Percentiles rank a stretch among this genome's conserved stretches.
These are phyloP conservation scores for Daldinia childiae DNA, from an alignment of 495 filamentous ascomycete genomes.

Conservation along the genomic window DNA sequence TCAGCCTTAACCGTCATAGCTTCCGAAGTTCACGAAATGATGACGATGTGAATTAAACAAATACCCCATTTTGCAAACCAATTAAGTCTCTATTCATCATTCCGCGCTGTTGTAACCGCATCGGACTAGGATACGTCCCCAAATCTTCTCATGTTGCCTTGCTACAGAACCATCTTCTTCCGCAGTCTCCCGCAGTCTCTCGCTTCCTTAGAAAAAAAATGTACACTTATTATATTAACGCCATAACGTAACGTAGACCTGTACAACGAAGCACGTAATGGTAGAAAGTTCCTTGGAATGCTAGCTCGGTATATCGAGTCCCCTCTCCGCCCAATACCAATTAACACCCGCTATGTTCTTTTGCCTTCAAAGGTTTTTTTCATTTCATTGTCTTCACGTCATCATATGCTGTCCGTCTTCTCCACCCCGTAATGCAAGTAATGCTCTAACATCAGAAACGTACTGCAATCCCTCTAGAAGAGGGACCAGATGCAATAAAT, in stretches of 20 bases:
- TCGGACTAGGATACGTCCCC: constrained; percentile 12
- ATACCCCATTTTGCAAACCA: constrained; percentile 11
- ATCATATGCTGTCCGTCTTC: constrained; percentile 69
- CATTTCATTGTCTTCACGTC: constrained; percentile 37
- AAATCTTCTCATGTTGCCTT: constrained; percentile 3
- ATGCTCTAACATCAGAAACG: constrained; percentile 90
- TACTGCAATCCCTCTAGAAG: constrained; percentile 94
- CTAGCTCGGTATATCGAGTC: constrained; percentile 31
- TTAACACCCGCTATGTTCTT: constrained; percentile 41
- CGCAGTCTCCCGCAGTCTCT: constrained; percentile 4
- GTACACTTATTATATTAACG: constrained; percentile 38
- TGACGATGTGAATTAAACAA: constrained; percentile 26
- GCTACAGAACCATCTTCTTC: constrained; percentile 1
- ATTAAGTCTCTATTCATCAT: background rate
- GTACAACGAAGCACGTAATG: constrained; percentile 29
- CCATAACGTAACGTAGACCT: constrained; percentile 18
- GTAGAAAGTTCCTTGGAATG: constrained; percentile 27
- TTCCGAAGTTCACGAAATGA: constrained; percentile 23
- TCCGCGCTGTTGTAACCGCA: constrained; percentile 14
- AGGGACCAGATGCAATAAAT: constrained; percentile 90
- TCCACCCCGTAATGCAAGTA: constrained; percentile 86
- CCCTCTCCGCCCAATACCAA: constrained; percentile 31
- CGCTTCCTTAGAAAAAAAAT: constrained; percentile 20
- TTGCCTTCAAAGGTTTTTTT: constrained; percentile 18
- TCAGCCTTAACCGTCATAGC: constrained; percentile 10